Evolutionary conservation across 805 yeast genomes (phyloP).

Genomic region (Candida tammaniensis): DNA sequence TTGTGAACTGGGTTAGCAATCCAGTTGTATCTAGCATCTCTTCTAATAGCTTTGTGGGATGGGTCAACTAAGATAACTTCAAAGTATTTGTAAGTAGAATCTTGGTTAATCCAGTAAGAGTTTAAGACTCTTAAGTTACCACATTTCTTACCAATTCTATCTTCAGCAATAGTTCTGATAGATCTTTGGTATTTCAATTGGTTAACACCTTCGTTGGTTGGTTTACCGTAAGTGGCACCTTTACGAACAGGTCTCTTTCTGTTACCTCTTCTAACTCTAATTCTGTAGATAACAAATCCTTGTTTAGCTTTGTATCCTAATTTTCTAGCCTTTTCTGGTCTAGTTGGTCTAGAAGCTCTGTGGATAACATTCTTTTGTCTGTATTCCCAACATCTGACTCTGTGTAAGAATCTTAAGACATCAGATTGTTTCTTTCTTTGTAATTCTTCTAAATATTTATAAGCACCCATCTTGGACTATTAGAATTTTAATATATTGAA

Average conservation of each 20-base stretch:
- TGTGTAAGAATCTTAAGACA: slow-evolving; percentile 96
- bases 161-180: slow-evolving; percentile 97
- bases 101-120: slow-evolving; percentile 99
- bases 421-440: slow-evolving; percentile 99
- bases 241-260: slow-evolving; percentile 99
- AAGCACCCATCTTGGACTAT: slow-evolving; percentile 90
- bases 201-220: slow-evolving; percentile 99
- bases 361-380: slow-evolving; percentile 98
- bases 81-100: slow-evolving; percentile 98
- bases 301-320: slow-evolving; percentile 99
- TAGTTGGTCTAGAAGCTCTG: slow-evolving; percentile 98
- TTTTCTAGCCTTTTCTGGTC: slow-evolving; percentile 99
- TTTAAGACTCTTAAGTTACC: slow-evolving; percentile 98
- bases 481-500: background rate
- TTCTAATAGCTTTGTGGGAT: slow-evolving; percentile 97
- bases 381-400: slow-evolving; percentile 99
- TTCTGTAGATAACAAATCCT: slow-evolving; percentile 97
- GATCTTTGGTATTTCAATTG: slow-evolving; percentile 99
- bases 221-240: slow-evolving; percentile 99
- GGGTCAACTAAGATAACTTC: slow-evolving; percentile 98
- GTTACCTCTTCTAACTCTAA: slow-evolving; percentile 99
- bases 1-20: slow-evolving; percentile 99
- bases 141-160: slow-evolving; percentile 98
- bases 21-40: slow-evolving; percentile 99
- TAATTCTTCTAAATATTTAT: slow-evolving; percentile 98